These are phyloP conservation scores for Pseudognaphalium luteoalbum DNA, from an alignment of 129 eudicot species.

Conservation along the genomic window DNA sequence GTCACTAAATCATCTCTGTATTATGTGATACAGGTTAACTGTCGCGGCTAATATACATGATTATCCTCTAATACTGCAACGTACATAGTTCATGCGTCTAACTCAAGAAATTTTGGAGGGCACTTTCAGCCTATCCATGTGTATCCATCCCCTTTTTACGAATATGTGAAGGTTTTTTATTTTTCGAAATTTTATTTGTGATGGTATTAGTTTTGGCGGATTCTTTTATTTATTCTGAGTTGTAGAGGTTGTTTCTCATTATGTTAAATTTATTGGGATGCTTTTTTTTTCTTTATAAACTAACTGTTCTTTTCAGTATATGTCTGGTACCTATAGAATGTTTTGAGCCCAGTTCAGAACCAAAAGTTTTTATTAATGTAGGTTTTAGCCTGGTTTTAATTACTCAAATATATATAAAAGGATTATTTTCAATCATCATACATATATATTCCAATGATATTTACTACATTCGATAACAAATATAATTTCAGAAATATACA, in stretches of 20 bases:
- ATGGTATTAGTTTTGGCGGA: not conserved
- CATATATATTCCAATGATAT: too few relatives aligned
- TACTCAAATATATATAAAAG: too few relatives aligned
- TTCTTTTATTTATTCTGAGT: not conserved
- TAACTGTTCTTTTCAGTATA: too few relatives aligned
- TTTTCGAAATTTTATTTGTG: constrained; percentile 9
- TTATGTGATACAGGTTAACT: constrained; percentile 19
- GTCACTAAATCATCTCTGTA: not conserved
- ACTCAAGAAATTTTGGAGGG: constrained; percentile 4
- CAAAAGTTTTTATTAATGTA: too few relatives aligned
- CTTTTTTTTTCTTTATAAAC: not conserved
- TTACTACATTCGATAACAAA: too few relatives aligned
- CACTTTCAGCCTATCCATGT: not conserved
- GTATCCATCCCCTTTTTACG: constrained; percentile 17
- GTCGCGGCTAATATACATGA: not conserved
- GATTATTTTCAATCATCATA: too few relatives aligned
- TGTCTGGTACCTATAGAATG: not conserved
- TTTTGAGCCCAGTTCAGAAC: too few relatives aligned
- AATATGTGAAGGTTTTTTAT: not conserved
- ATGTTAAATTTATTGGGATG: not conserved
- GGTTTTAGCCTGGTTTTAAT: too few relatives aligned
- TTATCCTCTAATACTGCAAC: constrained; percentile 1
- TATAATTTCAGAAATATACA: too few relatives aligned
- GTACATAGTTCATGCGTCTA: constrained; percentile 22
- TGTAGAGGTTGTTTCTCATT: not conserved